Conservation (phyloP, 129 eudicot genomes). For the Logfia minima region DNA sequence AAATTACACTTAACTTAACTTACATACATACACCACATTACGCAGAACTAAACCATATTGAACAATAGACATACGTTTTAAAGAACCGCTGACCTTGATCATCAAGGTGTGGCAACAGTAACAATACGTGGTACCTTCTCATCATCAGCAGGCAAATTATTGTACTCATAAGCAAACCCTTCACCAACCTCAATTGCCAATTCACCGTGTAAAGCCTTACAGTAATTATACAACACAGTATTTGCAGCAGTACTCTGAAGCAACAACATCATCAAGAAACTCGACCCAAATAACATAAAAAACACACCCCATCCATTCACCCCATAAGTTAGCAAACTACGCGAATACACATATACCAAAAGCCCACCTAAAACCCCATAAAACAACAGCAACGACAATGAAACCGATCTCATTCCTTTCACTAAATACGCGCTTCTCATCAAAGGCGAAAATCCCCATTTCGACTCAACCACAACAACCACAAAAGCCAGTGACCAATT, state of each 20-base stretch:
- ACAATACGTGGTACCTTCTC: constrained; percentile 65
- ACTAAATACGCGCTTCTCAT: constrained; percentile 46
- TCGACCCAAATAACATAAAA: constrained; percentile 40
- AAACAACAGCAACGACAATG: constrained; percentile 34
- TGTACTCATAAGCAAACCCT: constrained; percentile 52
- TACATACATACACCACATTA: constrained; percentile 1
- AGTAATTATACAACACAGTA: constrained; percentile 70
- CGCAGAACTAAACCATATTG: not conserved
- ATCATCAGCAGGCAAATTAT: constrained; percentile 62
- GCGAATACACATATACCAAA: constrained; percentile 25
- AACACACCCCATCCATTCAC: constrained; percentile 29
- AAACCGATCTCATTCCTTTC: constrained; percentile 51
- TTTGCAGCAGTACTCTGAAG: constrained; percentile 44
- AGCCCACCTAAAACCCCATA: constrained; percentile 35
- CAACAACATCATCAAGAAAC: constrained; percentile 47
- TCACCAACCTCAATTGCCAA: constrained; percentile 67
- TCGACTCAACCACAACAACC: constrained; percentile 53
- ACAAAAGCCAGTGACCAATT: constrained; percentile 51
- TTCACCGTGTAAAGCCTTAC: constrained; percentile 76
- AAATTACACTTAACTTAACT: not conserved
- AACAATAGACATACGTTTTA: not conserved
- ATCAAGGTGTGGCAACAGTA: constrained; percentile 38
- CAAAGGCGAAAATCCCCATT: constrained; percentile 67
- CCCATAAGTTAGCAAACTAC: not conserved
- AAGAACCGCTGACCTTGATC: constrained; percentile 23